Percentiles rank a stretch among this genome's conserved stretches.
These are phyloP conservation scores for Penicillium arizonense DNA, from an alignment of 495 filamentous ascomycete species.

Conservation along the genomic window DNA sequence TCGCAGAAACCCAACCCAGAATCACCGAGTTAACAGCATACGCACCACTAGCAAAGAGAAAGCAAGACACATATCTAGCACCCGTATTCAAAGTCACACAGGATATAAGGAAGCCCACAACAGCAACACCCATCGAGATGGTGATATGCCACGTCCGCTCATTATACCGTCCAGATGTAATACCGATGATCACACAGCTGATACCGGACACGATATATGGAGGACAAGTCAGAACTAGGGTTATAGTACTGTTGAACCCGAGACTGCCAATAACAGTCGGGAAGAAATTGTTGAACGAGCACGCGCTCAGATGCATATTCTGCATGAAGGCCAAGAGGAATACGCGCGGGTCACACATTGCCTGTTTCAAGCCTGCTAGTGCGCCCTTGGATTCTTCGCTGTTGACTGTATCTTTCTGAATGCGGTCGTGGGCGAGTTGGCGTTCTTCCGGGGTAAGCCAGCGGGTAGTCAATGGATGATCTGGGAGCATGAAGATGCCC, in stretches of 20 bases:
- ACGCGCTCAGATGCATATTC: constrained; percentile 23
- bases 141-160: constrained; percentile 49
- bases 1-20: constrained; percentile 51
- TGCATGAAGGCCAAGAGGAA: constrained; percentile 13
- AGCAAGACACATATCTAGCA: constrained; percentile 49
- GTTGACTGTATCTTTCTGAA: neutral
- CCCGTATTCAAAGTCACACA: constrained; percentile 36
- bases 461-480: too few species aligned
- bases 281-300: constrained; percentile 48
- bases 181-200: constrained; percentile 39
- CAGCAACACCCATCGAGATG: constrained; percentile 26
- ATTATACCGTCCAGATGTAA: constrained; percentile 41
- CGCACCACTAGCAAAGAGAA: constrained; percentile 46
- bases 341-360: constrained; percentile 10
- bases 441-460: too few species aligned
- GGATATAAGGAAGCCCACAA: constrained; percentile 48
- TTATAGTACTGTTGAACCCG: constrained; percentile 48
- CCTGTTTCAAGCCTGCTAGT: constrained; percentile 4
- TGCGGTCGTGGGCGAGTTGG: constrained; percentile 1
- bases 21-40: constrained; percentile 50
- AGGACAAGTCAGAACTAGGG: constrained; percentile 52
- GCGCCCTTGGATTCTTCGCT: constrained; percentile 4
- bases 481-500: too few species aligned
- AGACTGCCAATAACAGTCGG: constrained; percentile 53
- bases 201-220: constrained; percentile 47